A percentile compares a stretch with the other conserved stretches of the same genome.
Evolutionary conservation across 2,329 filamentous ascomycete species (phyloP).

Genomic region (Phialemonium atrogriseum): DNA sequence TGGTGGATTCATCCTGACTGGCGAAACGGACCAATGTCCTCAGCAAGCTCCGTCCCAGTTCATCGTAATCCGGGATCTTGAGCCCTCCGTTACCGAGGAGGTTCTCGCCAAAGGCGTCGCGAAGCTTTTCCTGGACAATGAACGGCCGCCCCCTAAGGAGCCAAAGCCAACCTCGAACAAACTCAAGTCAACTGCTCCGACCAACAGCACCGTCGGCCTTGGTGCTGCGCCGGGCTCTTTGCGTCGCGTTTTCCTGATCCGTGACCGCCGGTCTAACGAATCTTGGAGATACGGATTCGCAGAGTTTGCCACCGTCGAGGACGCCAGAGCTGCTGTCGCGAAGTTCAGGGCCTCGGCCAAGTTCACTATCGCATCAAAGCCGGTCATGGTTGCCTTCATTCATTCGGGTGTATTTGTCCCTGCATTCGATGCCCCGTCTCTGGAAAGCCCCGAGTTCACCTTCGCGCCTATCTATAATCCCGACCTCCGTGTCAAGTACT

Average conservation of each 20-base stretch:
- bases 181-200: slow-evolving; percentile 51
- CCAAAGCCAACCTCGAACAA: slow-evolving; percentile 38
- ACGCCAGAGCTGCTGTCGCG: slow-evolving; percentile 64
- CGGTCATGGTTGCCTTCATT: slow-evolving; percentile 65
- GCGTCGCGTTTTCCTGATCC: slow-evolving; percentile 66
- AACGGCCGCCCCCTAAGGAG: slow-evolving; percentile 38
- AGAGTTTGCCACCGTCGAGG: slow-evolving; percentile 69
- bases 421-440: slow-evolving; percentile 48
- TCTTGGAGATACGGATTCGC: slow-evolving; percentile 79
- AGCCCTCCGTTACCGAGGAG: slow-evolving; percentile 62
- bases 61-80: slow-evolving; percentile 64
- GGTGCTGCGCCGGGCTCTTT: slow-evolving; percentile 70
- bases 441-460: slow-evolving; percentile 52
- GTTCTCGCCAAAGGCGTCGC: slow-evolving; percentile 64
- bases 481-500: slow-evolving; percentile 62
- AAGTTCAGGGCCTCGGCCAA: slow-evolving; percentile 65
- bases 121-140: slow-evolving; percentile 58
- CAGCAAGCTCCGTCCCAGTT: slow-evolving; percentile 61
- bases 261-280: slow-evolving; percentile 61
- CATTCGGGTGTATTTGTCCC: slow-evolving; percentile 81
- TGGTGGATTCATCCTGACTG: slow-evolving; percentile 28
- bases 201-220: slow-evolving; percentile 47
- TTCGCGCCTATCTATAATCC: slow-evolving; percentile 66
- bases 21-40: slow-evolving; percentile 33
- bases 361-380: slow-evolving; percentile 69